Percentiles rank a stretch among this genome's conserved stretches.
Conservation (phyloP, 1,284 basidiomycete species). For the Leccinum insigne region DNA sequence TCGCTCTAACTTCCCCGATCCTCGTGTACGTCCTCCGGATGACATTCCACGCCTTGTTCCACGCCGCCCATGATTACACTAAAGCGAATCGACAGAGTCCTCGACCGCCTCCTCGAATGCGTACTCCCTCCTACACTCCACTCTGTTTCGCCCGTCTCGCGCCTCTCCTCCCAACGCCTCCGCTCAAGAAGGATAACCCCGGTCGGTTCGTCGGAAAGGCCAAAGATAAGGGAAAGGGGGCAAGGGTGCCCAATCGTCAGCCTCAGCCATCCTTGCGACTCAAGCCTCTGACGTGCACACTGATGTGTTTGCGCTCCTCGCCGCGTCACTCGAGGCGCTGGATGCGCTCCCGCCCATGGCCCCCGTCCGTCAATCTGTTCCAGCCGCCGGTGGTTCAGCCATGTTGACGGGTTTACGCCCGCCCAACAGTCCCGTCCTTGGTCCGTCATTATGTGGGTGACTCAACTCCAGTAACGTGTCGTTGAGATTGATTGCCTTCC, state of each 20-base stretch:
- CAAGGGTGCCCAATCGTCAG: neutral
- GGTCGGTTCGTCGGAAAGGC: conserved; percentile 1
- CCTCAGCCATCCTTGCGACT: neutral
- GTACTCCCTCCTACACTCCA: conserved; percentile 25
- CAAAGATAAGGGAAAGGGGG: conserved; percentile 4
- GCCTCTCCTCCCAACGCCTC: conserved; percentile 3
- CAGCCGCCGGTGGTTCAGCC: too few relatives aligned
- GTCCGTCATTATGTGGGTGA: too few relatives aligned
- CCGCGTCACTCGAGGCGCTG: conserved; percentile 19
- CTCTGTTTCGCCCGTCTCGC: conserved; percentile 24
- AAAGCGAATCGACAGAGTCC: conserved; percentile 23
- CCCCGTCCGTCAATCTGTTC: too few relatives aligned
- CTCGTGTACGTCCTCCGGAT: conserved; percentile 23
- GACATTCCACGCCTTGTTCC: conserved; percentile 21
- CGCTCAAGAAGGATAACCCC: conserved; percentile 8
- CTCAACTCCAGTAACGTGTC: too few relatives aligned
- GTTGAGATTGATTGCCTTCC: too few relatives aligned
- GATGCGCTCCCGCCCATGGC: conserved; percentile 4
- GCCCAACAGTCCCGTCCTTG: too few relatives aligned
- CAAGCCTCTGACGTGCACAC: neutral
- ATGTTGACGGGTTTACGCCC: too few relatives aligned
- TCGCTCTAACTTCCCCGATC: conserved; percentile 26
- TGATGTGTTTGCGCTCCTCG: conserved; percentile 28
- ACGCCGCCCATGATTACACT: conserved; percentile 8
- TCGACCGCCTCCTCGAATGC: conserved; percentile 22